phyloP scores from a whole-genome alignment of 768 basidiomycete species.

The Omphalotus guepiniiformis region DNA sequence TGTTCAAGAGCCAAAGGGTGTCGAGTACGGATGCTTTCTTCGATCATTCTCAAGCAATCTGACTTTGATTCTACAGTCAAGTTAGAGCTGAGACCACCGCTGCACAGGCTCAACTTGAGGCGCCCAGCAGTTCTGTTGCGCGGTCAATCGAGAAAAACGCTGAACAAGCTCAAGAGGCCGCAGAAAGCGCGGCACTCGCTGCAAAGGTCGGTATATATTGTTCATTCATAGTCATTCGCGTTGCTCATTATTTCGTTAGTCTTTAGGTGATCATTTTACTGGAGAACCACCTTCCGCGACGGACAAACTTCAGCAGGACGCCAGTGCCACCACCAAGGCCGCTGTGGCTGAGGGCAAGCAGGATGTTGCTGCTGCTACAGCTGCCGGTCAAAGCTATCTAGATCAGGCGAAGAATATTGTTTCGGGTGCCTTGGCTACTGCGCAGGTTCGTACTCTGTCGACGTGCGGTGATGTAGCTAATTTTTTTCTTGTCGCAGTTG shows the following conservation, averaged over 20 bases:
- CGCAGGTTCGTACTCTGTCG: conserved; percentile 26
- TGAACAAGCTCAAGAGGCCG: background rate
- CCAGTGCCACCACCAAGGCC: conserved; percentile 38
- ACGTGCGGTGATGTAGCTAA: background rate
- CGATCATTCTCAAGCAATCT: background rate
- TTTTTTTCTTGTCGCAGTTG: conserved; percentile 10
- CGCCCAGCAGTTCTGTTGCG: background rate
- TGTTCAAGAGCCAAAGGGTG: conserved; percentile 6
- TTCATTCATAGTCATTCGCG: background rate
- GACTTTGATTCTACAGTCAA: background rate
- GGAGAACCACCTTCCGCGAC: conserved; percentile 30
- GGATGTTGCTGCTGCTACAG: conserved; percentile 44
- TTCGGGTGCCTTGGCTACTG: conserved; percentile 36
- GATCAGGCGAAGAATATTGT: conserved; percentile 52
- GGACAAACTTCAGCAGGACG: conserved; percentile 32
- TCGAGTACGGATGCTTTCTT: background rate
- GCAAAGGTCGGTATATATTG: background rate
- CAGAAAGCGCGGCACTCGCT: conserved; percentile 2
- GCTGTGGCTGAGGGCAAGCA: conserved; percentile 56
- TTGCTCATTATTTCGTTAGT: background rate
- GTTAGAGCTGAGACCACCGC: conserved; percentile 1
- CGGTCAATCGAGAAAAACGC: conserved; percentile 3
- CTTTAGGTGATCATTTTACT: conserved; percentile 20
- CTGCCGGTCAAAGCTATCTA: conserved; percentile 43
- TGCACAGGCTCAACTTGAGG: conserved; percentile 1